Evolutionary conservation across 1,284 basidiomycete species (phyloP).

Genomic region (Anthracocystis setariae): DNA sequence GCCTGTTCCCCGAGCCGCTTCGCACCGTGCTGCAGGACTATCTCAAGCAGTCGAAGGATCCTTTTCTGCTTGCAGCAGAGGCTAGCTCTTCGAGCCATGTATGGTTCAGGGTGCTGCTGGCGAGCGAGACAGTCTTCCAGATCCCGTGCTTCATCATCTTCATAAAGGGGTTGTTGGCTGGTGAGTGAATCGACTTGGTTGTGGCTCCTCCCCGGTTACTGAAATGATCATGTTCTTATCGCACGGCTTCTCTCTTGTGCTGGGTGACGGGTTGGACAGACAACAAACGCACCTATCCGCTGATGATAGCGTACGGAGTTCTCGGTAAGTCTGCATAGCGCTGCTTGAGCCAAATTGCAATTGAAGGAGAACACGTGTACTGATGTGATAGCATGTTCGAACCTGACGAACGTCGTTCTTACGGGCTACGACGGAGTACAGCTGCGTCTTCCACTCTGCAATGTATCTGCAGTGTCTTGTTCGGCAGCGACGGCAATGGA

Average conservation of each 20-base stretch:
- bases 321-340: conserved; percentile 30
- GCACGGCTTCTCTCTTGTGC: too few species aligned
- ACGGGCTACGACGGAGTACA: conserved; percentile 2
- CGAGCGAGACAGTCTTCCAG: conserved; percentile 48
- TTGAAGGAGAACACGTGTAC: too few species aligned
- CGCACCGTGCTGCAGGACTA: conserved; percentile 42
- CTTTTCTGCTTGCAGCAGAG: conserved; percentile 36
- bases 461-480: conserved; percentile 46
- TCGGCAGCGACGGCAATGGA: conserved; percentile 24
- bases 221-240: too few species aligned
- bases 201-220: too few species aligned
- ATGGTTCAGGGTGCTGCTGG: conserved; percentile 51
- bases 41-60: conserved; percentile 39
- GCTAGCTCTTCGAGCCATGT: conserved; percentile 22
- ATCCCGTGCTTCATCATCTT: conserved; percentile 47
- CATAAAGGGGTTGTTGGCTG: conserved; percentile 35
- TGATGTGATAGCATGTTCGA: too few species aligned
- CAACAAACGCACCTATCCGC: conserved; percentile 50
- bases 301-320: conserved; percentile 48
- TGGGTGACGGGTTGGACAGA: conserved; percentile 20
- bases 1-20: conserved; percentile 37
- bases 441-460: conserved; percentile 46
- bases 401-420: background rate
- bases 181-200: conserved; percentile 25
- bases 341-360: too few species aligned